Evolutionary conservation across 140 eudicot genomes (phyloP), one percentile per base, ranked within the genome.

Genomic region (Senecio squalidus): DNA sequence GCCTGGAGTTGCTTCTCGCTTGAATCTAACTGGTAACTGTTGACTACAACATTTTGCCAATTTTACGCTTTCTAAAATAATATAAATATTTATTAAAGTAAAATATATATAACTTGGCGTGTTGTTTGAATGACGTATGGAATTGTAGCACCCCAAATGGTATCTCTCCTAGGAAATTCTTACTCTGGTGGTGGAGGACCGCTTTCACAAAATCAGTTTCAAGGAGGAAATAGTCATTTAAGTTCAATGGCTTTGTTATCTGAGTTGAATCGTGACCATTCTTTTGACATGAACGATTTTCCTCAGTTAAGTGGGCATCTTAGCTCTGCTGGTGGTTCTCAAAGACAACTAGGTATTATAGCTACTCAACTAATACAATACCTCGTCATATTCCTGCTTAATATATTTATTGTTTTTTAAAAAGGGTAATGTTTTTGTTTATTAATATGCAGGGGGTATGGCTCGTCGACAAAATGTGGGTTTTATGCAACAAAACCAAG

Each of bases 401-500:
- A 18, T 56, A 6, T 62, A 38, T 66, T 25, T 48, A 14, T 58
- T 52, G 66, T 30, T 28, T 30, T 28, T 11, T 46, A 45, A 54
- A 10, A 17, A 22, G 33, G 29, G 54, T 58, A 30, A 25, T 29
- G 22, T 62, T 49, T 30, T 45, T 51, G 56, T 34, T 50, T 53
- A 25, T 34, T 67, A 31, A 45, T n/a, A 16, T 73, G 70, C 68
- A 88, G 70, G 75, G 41, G 90, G 90, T 30, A 78, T 78, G 58
- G 68, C 81, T 28, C 85, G 88, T 48, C 78, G 84, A 67, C 96
- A 84, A 73, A 82, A 74, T 62, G 74, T 88, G 50, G 94, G 95
- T 18, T 84, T 83, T 67, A 68, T 71, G 74, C 97, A 86, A 67
- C 97, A 90, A 72, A 90, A 83, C 70, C 97, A 90, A 74, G 97